Evolutionary conservation across 2,329 filamentous ascomycete genomes (phyloP), one percentile per base, ranked within the genome.

Genomic region (Daldinia sp.): DNA sequence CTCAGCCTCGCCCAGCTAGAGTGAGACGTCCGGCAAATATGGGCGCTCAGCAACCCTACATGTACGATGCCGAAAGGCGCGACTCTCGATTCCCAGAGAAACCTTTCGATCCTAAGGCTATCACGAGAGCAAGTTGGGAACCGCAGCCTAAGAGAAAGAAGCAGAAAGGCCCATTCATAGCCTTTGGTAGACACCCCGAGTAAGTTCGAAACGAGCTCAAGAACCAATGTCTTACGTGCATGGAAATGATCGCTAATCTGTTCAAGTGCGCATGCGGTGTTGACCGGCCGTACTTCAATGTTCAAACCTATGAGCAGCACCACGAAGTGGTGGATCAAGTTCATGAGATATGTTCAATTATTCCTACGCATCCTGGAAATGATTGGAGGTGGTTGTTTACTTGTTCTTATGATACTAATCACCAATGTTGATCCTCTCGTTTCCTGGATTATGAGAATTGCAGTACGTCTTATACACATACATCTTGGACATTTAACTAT

Each of bases 161-260:
- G 84, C 87, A 85, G 50, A 85, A 92, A 60, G 94, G 93, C 0
- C 94, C 93, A 12, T 82, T 97, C 71, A 82, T 98, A 70, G 87
- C 91, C 67, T 92, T 97, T 84, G 96, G 97, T 79, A 87, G 88
- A 65, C 94, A 97, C 79, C 94, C 94, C 1, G 94, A 98, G 91
- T 93, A 86, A 77, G 89, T 82, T 26, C 7, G 9, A 35, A 20
- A 41, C 10, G 12, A 37, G 23, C 12, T 35, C 33, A 60, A 30
- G 59, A 48, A 60, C 41, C 9, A 35, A 48, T 42, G 26, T 30
- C 26, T 50, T 28, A 35, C 30, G 33, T 9, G 37, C 3, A 37
- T 57, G 46, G 18, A 30, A 41, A 35, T 39, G 10, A 26, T 63
- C 28, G 50, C 59, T 72, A 66, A 63, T 30, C n/a, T 57, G 13